phyloP scores from a whole-genome alignment of 805 yeast genomes.

The Cyberlindnera bimundalis region DNA sequence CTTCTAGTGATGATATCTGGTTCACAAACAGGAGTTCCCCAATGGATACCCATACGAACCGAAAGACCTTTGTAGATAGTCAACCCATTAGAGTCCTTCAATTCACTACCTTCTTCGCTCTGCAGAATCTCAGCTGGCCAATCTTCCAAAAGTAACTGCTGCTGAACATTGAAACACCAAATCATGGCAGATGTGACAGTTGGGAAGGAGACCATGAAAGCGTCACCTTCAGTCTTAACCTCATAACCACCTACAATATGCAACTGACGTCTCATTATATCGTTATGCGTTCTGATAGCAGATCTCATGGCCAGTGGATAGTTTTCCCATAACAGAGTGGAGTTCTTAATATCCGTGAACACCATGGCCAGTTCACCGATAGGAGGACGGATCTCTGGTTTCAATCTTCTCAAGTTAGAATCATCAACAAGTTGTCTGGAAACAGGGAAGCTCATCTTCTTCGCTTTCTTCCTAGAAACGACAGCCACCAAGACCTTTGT shows the following conservation, averaged over 20 bases:
- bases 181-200: conserved; percentile 84
- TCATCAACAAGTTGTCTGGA: conserved; percentile 64
- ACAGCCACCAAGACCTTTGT: conserved; percentile 82
- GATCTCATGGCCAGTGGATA: conserved; percentile 93
- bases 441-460: conserved; percentile 30
- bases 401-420: conserved; percentile 74
- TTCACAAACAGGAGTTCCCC: conserved; percentile 98
- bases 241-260: conserved; percentile 96
- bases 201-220: conserved; percentile 96
- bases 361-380: conserved; percentile 93
- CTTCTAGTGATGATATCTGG: conserved; percentile 90
- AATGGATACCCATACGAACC: conserved; percentile 97
- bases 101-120: conserved; percentile 78
- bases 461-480: conserved; percentile 56
- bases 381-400: conserved; percentile 92
- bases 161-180: conserved; percentile 94
- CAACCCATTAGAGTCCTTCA: conserved; percentile 56
- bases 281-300: conserved; percentile 91
- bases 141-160: conserved; percentile 75
- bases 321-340: conserved; percentile 91
- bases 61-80: conserved; percentile 82
- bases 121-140: conserved; percentile 95
- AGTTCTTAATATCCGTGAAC: conserved; percentile 94
- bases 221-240: conserved; percentile 99
- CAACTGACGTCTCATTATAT: conserved; percentile 89